Base-by-base conservation (phyloP, 192 early-diverging fungal genomes). In the Fimicolochytrium jonesii region DNA sequence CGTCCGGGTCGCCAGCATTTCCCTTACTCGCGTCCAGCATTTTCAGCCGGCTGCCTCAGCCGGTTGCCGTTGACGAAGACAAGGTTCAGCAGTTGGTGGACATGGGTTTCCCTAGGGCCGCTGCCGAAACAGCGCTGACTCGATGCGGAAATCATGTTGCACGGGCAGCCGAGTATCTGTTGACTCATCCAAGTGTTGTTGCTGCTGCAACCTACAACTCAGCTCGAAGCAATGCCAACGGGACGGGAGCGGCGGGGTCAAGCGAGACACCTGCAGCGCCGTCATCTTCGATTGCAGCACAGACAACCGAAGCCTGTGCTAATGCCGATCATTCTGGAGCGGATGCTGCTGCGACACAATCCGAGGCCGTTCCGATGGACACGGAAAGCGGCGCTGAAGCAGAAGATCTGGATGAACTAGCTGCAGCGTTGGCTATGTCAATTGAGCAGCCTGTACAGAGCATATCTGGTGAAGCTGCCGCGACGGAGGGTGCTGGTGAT, bases 81-180 rank as follows among this genome's bases (percentile, higher is more conserved):
- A 72, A 77, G 33, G 72, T 95, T 15, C 75, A 83, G n/a, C 84
- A 86, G 39, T 74, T 97, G 13, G 67, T 87, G 13, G 86, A 90
- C 23, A 92, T 98, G 92, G 95, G 95, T 0, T 98, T 95, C 66
- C 73, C 87, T 3, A 77, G 86, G 10, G 72, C 76, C 18, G 87
- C 86, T 9, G 91, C 93, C 1, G 90, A 89, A 61, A 75, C 69
- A 22, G 93, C 93, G 4, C 68, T 98, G 30, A 75, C 85, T 28
- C 83, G 91, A 1, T 87, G 82, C 50, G 76, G 71, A n/a, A 90
- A 90, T 46, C 88, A 88, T 50, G 72, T 95, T 4, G 77, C 77
- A 18, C 77, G 90, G 17, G 95, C 95, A 0, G 85, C 90, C 0
- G 91, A 98, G 29, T 93, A 92, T 51, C 66, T 98, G 26, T 64